Evolutionary conservation across 2,329 filamentous ascomycete genomes (phyloP).

Genomic region (Aspergillus sojae): DNA sequence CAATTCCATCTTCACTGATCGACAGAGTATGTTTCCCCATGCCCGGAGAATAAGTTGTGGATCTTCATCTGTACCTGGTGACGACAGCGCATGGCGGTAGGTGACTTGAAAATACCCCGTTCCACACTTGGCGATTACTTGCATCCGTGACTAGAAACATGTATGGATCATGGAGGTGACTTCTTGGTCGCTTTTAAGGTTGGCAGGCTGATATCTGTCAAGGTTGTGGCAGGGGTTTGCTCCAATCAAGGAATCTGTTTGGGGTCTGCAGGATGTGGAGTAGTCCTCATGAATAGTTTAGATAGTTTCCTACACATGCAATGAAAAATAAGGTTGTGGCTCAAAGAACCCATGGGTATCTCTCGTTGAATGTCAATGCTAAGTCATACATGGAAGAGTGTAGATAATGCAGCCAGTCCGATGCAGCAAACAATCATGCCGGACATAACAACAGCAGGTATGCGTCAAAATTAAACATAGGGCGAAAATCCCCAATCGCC

Average conservation of each 20-base stretch:
- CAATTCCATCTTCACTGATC: no score
- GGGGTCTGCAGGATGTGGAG: not conserved
- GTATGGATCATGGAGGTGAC: not conserved
- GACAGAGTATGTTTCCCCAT: no score
- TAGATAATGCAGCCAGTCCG: not conserved
- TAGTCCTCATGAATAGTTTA: not conserved
- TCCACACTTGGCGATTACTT: not conserved
- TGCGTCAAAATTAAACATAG: not conserved
- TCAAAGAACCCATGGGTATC: constrained; percentile 16
- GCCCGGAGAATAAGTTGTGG: no score
- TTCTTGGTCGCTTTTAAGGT: not conserved
- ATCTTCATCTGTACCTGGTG: no score
- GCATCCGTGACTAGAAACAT: not conserved
- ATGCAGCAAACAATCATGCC: not conserved
- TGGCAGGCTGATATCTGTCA: not conserved
- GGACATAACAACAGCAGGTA: not conserved
- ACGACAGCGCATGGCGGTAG: no score
- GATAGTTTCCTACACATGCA: not conserved
- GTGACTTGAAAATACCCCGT: no score
- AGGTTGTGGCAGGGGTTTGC: not conserved
- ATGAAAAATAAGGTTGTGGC: not conserved
- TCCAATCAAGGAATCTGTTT: not conserved
- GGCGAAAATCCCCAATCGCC: constrained; percentile 1
- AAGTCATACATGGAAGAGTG: constrained; percentile 8
- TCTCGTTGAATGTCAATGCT: constrained; percentile 10